Base-by-base conservation (phyloP, 129 eudicot genomes). In the Heracleum sosnowskyi region DNA sequence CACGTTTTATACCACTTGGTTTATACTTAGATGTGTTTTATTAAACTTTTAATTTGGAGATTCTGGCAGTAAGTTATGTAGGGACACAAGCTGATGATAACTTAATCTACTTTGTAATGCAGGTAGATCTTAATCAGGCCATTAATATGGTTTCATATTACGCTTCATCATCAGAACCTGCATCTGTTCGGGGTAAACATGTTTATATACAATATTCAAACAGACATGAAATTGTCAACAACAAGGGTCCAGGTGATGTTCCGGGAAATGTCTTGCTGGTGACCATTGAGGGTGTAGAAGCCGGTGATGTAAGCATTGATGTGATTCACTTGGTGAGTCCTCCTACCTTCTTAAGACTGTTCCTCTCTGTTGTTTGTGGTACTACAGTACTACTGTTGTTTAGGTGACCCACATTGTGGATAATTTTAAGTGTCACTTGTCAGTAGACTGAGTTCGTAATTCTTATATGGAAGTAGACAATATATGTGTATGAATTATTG, bases 211-310 rank as follows among this genome's bases (percentile, higher is more conserved):
- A 85, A 46, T 90, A 90, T 75, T 90, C 95, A 13, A 90, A 90
- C 69, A 85, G 95, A 73, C 91, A 90, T 69, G 91, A 90, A 79
- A 84, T 90, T 74, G 91, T 85, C 46, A 86, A 90, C 84, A 87
- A 86, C 69, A 90, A 86, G 74, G 84, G 88, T 42, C 90, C 90
- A 0, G 95, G 90, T 31, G 95, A 90, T 86, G 87, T 78, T 57
- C 87, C 90, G 28, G 95, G 91, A 26, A 90, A 90, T 80, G 91
- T 87, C 71, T 86, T 90, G 84, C 88, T 90, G 60, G 91, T 87
- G 47, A 85, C 95, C 55, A 90, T 87, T 47, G 95, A 87, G 83
- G 95, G 91, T 62, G 91, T 85, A 73, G 90, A 87, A 82, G 90
- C 95, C 63, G 89, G 89, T 46, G 91, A 85, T 53, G 89, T 89